Base-by-base conservation (phyloP, 257 asterid species). In the Knoxia roxburghii region DNA sequence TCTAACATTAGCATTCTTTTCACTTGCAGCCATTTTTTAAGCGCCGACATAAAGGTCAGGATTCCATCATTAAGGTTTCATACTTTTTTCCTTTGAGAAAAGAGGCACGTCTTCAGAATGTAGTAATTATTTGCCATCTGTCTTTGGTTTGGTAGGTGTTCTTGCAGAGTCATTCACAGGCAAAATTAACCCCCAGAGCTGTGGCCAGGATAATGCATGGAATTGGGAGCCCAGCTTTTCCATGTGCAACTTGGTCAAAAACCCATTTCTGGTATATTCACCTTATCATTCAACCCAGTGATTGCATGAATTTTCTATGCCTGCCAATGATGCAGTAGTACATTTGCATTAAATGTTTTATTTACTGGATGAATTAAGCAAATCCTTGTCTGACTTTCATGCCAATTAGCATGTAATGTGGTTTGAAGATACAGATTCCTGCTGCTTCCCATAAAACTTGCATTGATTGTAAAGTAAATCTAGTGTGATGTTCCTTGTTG, bases 141-240 rank as follows among this genome's bases (percentile, higher is more conserved):
- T 52, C 61, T 74, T 45, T 67, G 72, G 70, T 75, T 77, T 69
- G 63, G 71, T 70, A 93, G 99, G 99, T 93, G 68, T 90, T 93
- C 74, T 82, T 93, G 71, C 95, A 84, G 80, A 86, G 96, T 64
- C 85, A 90, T 61, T 78, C 95, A 21, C 90, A 90, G 4, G 87
- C 87, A 11, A 93, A 86, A 75, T 88, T 90, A 65, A 88, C 96
- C 17, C 96, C 99, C 15, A 76, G 99, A 77, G 99, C 99, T 10
- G 76, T 93, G 62, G 97, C 96, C 54, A 88, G 97, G 80, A 84
- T 93, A 77, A 72, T 93, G 80, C 99, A 90, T 67, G 97, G 99
- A 30, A 86, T 93, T 61, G 76, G 78, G 48, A 93, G 99, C 79
- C 99, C 99, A 14, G 95, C 95, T 68, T 93, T 88, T 67, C 92